Evolutionary conservation across 192 early-diverging fungal genomes (phyloP).

Genomic region (Dimargaris verticillata): DNA sequence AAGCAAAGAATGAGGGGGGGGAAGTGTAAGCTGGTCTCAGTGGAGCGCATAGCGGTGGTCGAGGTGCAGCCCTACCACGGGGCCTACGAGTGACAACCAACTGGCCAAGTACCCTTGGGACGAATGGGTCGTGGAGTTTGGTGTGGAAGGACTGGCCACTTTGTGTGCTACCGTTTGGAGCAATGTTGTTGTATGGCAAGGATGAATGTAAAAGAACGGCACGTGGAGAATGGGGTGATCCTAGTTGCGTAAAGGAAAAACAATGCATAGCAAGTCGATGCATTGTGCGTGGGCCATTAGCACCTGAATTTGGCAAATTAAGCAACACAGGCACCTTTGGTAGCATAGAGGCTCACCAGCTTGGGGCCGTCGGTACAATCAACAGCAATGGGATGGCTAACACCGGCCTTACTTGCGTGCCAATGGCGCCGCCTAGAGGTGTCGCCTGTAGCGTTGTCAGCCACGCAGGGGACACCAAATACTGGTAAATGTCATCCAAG

Average conservation of each 20-base stretch:
- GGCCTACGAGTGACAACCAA: constrained; percentile 7
- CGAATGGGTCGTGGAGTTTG: not conserved
- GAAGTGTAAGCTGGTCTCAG: too few species aligned
- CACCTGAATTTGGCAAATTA: not conserved
- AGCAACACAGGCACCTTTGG: not conserved
- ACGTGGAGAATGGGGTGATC: constrained; percentile 37
- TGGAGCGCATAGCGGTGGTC: not conserved
- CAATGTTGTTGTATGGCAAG: constrained; percentile 38
- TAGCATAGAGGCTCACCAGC: not conserved
- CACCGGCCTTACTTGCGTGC: constrained; percentile 1
- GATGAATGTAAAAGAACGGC: constrained; percentile 44
- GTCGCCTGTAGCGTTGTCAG: constrained; percentile 14
- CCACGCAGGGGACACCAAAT: constrained; percentile 19
- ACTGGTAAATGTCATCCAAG: constrained; percentile 27
- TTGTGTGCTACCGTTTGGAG: constrained; percentile 19
- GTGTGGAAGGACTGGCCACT: not conserved
- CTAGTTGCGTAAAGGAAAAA: constrained; percentile 14
- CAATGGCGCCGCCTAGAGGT: constrained; percentile 16
- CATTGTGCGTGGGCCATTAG: not conserved
- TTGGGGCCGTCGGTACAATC: too few species aligned
- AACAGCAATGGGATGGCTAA: not conserved
- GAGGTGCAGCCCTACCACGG: not conserved
- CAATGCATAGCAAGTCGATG: not conserved
- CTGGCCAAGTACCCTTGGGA: not conserved
- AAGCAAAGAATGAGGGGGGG: too few species aligned